phyloP scores from a whole-genome alignment of 108 stramenopile species.

The Skeletonema potamos region DNA sequence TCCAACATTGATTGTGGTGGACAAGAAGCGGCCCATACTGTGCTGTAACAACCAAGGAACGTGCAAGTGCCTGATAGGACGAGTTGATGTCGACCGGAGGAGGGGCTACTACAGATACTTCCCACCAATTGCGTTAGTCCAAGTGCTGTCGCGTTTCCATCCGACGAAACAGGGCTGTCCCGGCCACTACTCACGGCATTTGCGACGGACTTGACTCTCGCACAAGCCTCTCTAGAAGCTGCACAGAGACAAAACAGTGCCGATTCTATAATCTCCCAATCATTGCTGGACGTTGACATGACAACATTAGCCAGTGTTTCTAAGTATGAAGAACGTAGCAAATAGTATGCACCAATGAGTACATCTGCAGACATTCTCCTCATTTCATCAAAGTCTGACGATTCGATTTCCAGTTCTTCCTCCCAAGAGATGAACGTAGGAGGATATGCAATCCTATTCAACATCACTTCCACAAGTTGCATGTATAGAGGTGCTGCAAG shows the following conservation, averaged over 20 bases:
- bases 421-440: constrained; percentile 47
- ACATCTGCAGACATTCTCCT: constrained; percentile 55
- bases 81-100: constrained; percentile 20
- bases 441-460: constrained; percentile 42
- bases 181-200: constrained; percentile 13
- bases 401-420: constrained; percentile 58
- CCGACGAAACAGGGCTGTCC: constrained; percentile 26
- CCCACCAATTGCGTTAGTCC: constrained; percentile 39
- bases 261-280: constrained; percentile 49
- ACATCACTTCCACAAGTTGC: constrained; percentile 36
- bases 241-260: constrained; percentile 46
- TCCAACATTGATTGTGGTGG: constrained; percentile 40
- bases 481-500: constrained; percentile 38
- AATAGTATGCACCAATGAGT: constrained; percentile 48
- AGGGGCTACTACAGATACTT: constrained; percentile 11
- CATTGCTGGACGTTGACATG: constrained; percentile 2
- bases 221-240: constrained; percentile 50
- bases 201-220: constrained; percentile 26
- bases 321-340: constrained; percentile 48
- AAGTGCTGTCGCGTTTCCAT: constrained; percentile 34
- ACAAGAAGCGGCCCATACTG: constrained; percentile 48
- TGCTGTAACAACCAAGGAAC: constrained; percentile 52
- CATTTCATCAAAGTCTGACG: constrained; percentile 55
- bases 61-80: constrained; percentile 35
- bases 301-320: constrained; percentile 27